phyloP scores from a whole-genome alignment of 768 basidiomycete species.

The Mycena indigotica region DNA sequence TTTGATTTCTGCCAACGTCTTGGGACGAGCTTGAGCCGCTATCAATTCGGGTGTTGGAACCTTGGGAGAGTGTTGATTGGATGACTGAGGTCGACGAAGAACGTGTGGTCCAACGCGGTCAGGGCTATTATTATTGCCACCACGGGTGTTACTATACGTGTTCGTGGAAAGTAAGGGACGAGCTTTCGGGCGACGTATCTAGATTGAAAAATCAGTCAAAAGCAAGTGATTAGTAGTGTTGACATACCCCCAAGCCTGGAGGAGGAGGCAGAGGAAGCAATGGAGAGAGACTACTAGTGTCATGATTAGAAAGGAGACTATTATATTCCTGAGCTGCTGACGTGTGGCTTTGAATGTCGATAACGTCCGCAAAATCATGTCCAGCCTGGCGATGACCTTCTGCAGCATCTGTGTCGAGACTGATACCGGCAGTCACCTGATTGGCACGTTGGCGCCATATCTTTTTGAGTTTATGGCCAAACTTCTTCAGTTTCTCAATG shows the following conservation, averaged over 20 bases:
- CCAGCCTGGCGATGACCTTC: conserved; percentile 1
- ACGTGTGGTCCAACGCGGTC: neutral
- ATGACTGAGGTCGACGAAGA: conserved; percentile 25
- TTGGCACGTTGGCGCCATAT: conserved; percentile 22
- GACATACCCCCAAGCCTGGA: conserved; percentile 30
- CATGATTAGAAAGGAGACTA: conserved; percentile 9
- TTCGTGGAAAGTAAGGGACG: conserved; percentile 25
- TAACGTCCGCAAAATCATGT: conserved; percentile 11
- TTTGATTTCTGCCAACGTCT: conserved; percentile 37
- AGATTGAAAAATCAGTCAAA: too few relatives aligned
- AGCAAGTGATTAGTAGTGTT: neutral
- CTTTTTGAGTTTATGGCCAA: conserved; percentile 32
- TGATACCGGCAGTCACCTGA: too few relatives aligned
- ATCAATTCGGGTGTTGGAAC: conserved; percentile 29
- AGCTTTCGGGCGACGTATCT: conserved; percentile 16
- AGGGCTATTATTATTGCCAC: conserved; percentile 6
- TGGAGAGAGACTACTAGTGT: conserved; percentile 5
- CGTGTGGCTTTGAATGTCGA: conserved; percentile 16
- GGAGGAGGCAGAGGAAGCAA: conserved; percentile 24
- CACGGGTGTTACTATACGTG: conserved; percentile 17
- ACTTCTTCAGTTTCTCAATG: conserved; percentile 27
- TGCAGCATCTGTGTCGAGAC: too few relatives aligned
- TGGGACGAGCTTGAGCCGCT: conserved; percentile 19
- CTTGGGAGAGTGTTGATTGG: conserved; percentile 4
- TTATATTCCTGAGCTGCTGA: conserved; percentile 18